phyloP scores from a whole-genome alignment of 805 yeast species.

The Ogataea sp. region DNA sequence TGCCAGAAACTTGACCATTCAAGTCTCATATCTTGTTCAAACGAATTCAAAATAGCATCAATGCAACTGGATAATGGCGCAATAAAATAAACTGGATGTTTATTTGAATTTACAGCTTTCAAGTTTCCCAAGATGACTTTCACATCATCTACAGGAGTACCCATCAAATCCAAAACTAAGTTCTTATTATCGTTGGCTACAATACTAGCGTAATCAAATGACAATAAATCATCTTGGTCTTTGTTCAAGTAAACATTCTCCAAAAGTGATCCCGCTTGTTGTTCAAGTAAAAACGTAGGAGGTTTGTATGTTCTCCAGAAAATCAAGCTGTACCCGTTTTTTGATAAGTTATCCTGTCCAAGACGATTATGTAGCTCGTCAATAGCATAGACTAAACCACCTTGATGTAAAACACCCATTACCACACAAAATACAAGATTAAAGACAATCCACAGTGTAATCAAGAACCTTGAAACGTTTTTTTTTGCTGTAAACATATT shows the following conservation, averaged over 20 bases:
- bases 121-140: background rate
- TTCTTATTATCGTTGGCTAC: constrained; percentile 2
- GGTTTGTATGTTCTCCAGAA: constrained; percentile 97
- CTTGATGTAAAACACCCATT: constrained; percentile 84
- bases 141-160: constrained; percentile 12
- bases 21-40: background rate
- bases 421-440: constrained; percentile 50
- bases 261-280: background rate
- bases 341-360: too few species aligned
- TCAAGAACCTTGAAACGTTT: constrained; percentile 13
- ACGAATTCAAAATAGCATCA: constrained; percentile 1
- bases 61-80: constrained; percentile 22
- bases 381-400: constrained; percentile 74
- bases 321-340: constrained; percentile 41
- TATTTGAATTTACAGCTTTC: background rate
- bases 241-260: constrained; percentile 8
- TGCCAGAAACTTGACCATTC: constrained; percentile 34
- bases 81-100: constrained; percentile 11
- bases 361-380: constrained; percentile 28
- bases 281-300: constrained; percentile 65
- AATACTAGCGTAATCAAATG: background rate
- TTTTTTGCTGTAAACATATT: constrained; percentile 8
- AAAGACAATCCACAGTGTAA: constrained; percentile 52
- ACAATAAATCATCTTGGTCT: constrained; percentile 12
- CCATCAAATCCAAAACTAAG: constrained; percentile 37